Base-by-base conservation (phyloP, 2,329 filamentous ascomycete species). In the Colletotrichum echinochloae region DNA sequence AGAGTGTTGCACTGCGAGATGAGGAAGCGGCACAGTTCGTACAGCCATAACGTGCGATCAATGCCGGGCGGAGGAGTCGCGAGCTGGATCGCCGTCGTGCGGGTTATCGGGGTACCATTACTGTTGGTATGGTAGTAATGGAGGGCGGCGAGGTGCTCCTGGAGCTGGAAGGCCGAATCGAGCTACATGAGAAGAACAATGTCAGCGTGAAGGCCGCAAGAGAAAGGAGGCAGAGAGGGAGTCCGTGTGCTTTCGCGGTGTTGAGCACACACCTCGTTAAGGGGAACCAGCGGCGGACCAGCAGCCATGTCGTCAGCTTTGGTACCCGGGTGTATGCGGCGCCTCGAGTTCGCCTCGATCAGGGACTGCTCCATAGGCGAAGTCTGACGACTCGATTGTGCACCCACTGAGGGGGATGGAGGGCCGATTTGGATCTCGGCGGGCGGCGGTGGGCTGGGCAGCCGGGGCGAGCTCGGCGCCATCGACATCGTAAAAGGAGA, bases 21-120 rank as follows among this genome's bases (percentile, higher is more conserved):
- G 70, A 99, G 90, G 80, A 98, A 97, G 72, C 96, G 94, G 78
- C 94, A 98, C 60, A 99, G 92, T 83, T 99, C 96, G 83, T 98
- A 99, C 55, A 98, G 91, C 96, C 96, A 99, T 52, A 98, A 88
- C 12, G 93, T 94, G 74, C 91, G 90, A 78, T 98, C 94, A 74
- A 96, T 91, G 68, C 92, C 91, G 28, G 91, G 87, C 0, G 96
- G 96, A 28, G 95, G 92, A 54, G 91, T 90, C 46, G 94, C 91
- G 48, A 99, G 90, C 75, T 91, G 87, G 65, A 88, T 83, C 14
- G 96, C 95, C 51, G 93, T 91, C 39, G 91, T 87, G 77, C 92
- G 91, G 66, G 88, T 93, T 74, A 98, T 91, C 8, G 95, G 90
- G 52, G 88, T 83, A 41, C 90, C 91, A 74, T 89, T 89, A 73